Evolutionary conservation across 164 flowering plant species (phyloP).

Genomic region (Aristolochia contorta): DNA sequence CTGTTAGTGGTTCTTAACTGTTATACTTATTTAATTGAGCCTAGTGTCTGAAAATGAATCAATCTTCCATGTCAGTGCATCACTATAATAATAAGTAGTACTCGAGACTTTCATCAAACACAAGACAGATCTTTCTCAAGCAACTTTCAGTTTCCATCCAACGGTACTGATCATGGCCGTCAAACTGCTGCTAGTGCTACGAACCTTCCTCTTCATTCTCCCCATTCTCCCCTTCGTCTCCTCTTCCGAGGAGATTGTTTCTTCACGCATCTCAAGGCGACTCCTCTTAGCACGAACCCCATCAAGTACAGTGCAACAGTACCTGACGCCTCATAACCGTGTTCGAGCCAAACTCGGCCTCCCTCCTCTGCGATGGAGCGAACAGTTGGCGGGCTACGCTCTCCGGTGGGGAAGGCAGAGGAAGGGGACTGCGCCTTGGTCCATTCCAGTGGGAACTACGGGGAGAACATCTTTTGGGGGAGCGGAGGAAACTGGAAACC

Average conservation of each 20-base stretch:
- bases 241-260: background rate
- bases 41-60: no score
- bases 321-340: conserved; percentile 44
- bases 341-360: conserved; percentile 24
- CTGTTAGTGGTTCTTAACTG: no score
- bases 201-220: background rate
- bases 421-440: conserved; percentile 36
- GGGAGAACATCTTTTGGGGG: conserved; percentile 47
- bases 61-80: no score
- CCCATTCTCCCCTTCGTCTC: background rate
- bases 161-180: no score
- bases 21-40: no score
- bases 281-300: background rate
- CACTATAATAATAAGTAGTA: no score
- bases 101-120: no score
- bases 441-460: conserved; percentile 65
- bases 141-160: no score
- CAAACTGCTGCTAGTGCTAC: no score
- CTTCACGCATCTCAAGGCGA: conserved; percentile 1
- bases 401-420: conserved; percentile 33
- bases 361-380: conserved; percentile 43
- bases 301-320: conserved; percentile 17
- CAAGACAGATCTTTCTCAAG: no score
- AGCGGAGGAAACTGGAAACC: conserved; percentile 15
- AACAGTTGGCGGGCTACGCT: conserved; percentile 36